These are phyloP conservation scores for Microthyrium microscopicum DNA, from an alignment of 2,329 filamentous ascomycete genomes.

Conservation along the genomic window DNA sequence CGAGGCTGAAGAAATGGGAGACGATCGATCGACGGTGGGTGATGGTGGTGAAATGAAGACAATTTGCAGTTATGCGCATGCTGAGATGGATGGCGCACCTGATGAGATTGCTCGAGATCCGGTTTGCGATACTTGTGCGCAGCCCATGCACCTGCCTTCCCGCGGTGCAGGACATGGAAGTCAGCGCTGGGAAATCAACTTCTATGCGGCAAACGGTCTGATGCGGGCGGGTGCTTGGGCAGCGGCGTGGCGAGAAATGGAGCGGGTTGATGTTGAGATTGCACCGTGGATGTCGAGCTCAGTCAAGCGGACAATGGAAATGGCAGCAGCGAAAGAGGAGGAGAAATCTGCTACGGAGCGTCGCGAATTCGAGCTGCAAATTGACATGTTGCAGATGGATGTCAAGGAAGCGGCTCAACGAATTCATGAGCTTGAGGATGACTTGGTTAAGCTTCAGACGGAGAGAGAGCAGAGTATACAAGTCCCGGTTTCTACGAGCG, in stretches of 20 bases:
- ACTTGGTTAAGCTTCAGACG: background rate
- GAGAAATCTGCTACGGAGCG: constrained; percentile 12
- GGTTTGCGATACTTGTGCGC: constrained; percentile 33
- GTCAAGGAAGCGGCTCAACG: constrained; percentile 11
- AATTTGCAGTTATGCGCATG: background rate
- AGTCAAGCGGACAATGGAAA: constrained; percentile 42
- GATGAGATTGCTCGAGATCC: constrained; percentile 19
- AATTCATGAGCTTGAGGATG: constrained; percentile 14
- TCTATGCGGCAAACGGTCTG: constrained; percentile 87
- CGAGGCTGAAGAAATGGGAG: constrained; percentile 12
- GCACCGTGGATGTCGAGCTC: constrained; percentile 51
- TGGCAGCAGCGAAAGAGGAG: constrained; percentile 27
- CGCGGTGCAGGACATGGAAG: constrained; percentile 21
- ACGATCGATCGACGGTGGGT: constrained; percentile 14
- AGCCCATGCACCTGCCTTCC: constrained; percentile 20
- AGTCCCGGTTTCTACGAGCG: too few relatives aligned
- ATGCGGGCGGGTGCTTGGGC: constrained; percentile 87
- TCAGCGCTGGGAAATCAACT: constrained; percentile 60
- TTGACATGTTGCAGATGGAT: constrained; percentile 15
- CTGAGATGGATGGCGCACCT: constrained; percentile 6
- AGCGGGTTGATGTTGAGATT: constrained; percentile 90
- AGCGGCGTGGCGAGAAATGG: constrained; percentile 95
- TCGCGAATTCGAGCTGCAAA: constrained; percentile 13
- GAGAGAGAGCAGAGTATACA: background rate
- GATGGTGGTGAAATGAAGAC: constrained; percentile 10